phyloP scores from a whole-genome alignment of 208 protist species.

The Angomonas desouzai region DNA sequence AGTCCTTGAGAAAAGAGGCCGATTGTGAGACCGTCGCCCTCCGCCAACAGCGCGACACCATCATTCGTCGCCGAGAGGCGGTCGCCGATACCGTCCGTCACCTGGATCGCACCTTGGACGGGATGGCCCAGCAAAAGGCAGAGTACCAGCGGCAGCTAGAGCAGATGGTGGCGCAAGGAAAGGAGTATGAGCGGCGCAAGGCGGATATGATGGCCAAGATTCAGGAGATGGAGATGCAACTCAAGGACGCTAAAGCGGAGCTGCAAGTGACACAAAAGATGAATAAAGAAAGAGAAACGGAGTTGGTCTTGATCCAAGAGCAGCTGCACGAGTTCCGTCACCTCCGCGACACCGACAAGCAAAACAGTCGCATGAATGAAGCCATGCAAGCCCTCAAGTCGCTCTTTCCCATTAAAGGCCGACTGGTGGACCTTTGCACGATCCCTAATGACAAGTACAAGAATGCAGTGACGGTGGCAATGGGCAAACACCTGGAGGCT shows the following conservation, averaged over 20 bases:
- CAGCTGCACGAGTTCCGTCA: conserved; percentile 84
- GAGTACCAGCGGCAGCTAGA: conserved; percentile 44
- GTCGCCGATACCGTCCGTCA: conserved; percentile 57
- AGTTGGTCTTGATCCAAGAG: conserved; percentile 86
- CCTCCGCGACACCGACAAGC: conserved; percentile 82
- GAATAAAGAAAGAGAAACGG: conserved; percentile 58
- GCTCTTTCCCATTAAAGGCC: conserved; percentile 88
- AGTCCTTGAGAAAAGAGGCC: conserved; percentile 70
- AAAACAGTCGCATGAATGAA: conserved; percentile 64
- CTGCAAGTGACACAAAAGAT: conserved; percentile 49
- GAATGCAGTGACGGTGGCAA: conserved; percentile 92
- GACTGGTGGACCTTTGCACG: conserved; percentile 92
- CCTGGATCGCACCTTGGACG: conserved; percentile 46
- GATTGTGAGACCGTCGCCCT: conserved; percentile 79
- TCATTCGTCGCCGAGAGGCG: conserved; percentile 63
- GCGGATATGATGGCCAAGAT: conserved; percentile 42
- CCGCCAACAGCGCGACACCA: conserved; percentile 66
- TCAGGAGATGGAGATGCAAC: conserved; percentile 32
- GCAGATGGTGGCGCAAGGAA: conserved; percentile 21
- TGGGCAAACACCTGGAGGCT: conserved; percentile 96
- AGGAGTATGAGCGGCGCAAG: conserved; percentile 52
- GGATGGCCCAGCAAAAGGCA: conserved; percentile 40
- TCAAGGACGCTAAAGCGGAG: conserved; percentile 29
- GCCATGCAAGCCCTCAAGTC: conserved; percentile 88
- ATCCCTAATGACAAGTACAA: conserved; percentile 89